Conservation (phyloP, 2,329 filamentous ascomycete species). For the Lecanoromycetidae sp. region DNA sequence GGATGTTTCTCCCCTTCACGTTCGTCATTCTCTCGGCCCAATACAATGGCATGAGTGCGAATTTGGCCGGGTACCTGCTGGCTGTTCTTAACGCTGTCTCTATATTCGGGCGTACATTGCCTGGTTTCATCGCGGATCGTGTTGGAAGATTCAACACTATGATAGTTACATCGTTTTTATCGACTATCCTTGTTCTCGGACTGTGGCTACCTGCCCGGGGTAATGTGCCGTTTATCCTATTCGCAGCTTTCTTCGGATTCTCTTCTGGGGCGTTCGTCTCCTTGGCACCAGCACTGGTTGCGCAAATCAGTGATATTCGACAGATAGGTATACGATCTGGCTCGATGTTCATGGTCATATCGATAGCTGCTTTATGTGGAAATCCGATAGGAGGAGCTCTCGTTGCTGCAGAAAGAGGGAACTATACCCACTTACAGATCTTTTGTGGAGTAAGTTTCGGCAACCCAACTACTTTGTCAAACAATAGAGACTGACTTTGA, state of each 20-base stretch:
- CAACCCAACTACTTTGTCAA: neutral
- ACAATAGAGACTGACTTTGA: neutral
- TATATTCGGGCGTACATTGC: conserved; percentile 45
- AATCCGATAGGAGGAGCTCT: conserved; percentile 57
- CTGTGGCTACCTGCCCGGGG: conserved; percentile 44
- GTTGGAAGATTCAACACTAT: conserved; percentile 44
- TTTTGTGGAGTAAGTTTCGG: conserved; percentile 44
- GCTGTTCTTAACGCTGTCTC: conserved; percentile 39
- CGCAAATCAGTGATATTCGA: conserved; percentile 57
- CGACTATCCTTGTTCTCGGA: conserved; percentile 38
- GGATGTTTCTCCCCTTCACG: conserved; percentile 48
- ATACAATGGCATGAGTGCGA: conserved; percentile 35
- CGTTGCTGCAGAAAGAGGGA: conserved; percentile 39
- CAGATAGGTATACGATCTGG: conserved; percentile 60
- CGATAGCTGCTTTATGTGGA: conserved; percentile 54
- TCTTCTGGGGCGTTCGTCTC: conserved; percentile 54
- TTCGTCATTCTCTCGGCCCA: conserved; percentile 38
- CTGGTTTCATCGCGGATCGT: conserved; percentile 42
- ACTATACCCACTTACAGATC: conserved; percentile 49
- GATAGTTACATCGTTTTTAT: conserved; percentile 37
- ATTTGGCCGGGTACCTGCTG: conserved; percentile 41
- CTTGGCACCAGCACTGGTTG: conserved; percentile 51
- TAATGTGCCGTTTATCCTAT: conserved; percentile 49
- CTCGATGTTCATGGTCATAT: conserved; percentile 48
- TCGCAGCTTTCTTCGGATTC: conserved; percentile 58